Evolutionary conservation across 805 yeast genomes (phyloP), one percentile per base, ranked within the genome.

Genomic region (Yarrowia sp.): DNA sequence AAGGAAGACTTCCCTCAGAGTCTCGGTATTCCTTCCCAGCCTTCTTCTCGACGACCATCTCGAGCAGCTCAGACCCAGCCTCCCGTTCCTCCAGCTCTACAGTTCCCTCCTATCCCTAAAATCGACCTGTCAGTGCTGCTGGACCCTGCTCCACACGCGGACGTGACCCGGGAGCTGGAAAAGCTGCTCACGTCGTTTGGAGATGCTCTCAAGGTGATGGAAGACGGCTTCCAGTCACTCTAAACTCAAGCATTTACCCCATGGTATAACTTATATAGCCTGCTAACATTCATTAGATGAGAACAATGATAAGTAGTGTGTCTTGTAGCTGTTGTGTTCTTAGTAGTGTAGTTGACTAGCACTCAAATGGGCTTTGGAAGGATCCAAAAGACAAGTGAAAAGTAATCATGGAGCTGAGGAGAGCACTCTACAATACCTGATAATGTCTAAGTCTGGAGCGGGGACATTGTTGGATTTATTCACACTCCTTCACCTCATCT

Each of bases 111-210:
- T 8, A 70, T 77, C 53, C 82, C 82, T 8, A 71, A 69, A 22
- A 65, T 81, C 15, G 79, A 81, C 71, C 52, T 77, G 69, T 70
- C 73, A 40, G 74, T 79, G 64, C 71, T 81, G 70, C 71, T 79
- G 58, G 83, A 81, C 70, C 73, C 77, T 45, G 76, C 82, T 8
- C 79, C 82, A 2, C 73, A 75, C 53, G 73, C 73, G 7, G 74
- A 73, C 14, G 74, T 79, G 8, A 71, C 75, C 19, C 72, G 72
- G 14, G 80, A 80, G 63, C 72, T 81, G 48, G 74, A 73, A 32
- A 70, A 70, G 41, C 72, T 81, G 49, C 71, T 81, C 22, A 72
- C 69, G 14, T 73, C 77, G 9, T 76, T 77, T 68, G 74, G 75
- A 42, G 69, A 40, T 12, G 76, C 74, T 11, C 67, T 74, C 11